phyloP scores from a whole-genome alignment of 768 basidiomycete species.

The Udeniomyces megalosporus region DNA sequence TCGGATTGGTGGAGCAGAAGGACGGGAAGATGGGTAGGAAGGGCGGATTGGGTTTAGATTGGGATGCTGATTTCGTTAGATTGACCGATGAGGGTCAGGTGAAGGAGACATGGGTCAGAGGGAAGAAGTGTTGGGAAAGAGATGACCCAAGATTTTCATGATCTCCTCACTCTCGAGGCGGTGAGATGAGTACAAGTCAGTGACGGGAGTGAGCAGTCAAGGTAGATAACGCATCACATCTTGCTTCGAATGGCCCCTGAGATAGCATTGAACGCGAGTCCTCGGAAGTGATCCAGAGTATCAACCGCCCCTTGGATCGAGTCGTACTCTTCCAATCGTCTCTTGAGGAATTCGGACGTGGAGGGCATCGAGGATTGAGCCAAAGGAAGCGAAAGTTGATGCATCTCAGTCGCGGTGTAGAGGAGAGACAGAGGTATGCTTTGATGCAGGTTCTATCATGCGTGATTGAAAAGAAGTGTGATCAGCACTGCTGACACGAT shows the following conservation, averaged over 20 bases:
- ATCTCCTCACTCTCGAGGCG: too few relatives aligned
- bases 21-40: too few relatives aligned
- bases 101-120: too few relatives aligned
- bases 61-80: too few relatives aligned
- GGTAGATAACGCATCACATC: neutral
- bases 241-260: neutral
- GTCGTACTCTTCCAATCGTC: conserved; percentile 2
- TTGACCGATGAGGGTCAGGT: too few relatives aligned
- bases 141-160: too few relatives aligned
- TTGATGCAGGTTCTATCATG: conserved; percentile 2
- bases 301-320: neutral
- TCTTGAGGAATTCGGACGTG: neutral
- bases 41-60: too few relatives aligned
- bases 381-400: conserved; percentile 9
- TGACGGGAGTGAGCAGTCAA: too few relatives aligned
- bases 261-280: neutral
- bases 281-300: neutral
- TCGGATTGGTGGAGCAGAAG: conserved; percentile 32
- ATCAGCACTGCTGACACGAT: neutral
- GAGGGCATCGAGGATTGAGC: neutral
- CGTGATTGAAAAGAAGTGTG: too few relatives aligned
- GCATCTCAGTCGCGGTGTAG: conserved; percentile 10
- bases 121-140: too few relatives aligned
- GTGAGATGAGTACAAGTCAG: too few relatives aligned
- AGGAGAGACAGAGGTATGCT: conserved; percentile 6